These are phyloP conservation scores for Patellifolia procumbens DNA, from an alignment of 179 eudicot genomes.

Conservation along the genomic window DNA sequence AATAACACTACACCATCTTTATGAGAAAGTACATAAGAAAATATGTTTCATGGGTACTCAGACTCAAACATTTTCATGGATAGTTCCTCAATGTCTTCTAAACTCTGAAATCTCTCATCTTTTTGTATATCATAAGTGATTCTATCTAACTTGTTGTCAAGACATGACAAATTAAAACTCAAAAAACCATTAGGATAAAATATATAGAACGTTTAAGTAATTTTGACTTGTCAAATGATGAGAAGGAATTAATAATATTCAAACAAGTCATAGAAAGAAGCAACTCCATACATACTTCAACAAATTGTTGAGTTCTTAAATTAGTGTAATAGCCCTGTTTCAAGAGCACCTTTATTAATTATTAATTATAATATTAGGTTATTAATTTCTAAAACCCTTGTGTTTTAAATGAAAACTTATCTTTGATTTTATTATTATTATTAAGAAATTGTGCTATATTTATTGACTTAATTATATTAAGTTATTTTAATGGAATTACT, in stretches of 20 bases:
- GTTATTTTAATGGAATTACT: no score
- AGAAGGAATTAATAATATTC: neutral
- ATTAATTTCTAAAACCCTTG: no score
- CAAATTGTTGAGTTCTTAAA: neutral
- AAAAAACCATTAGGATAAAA: constrained; percentile 16
- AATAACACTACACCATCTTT: neutral
- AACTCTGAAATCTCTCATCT: neutral
- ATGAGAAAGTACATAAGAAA: neutral
- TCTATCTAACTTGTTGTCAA: neutral
- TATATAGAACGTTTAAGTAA: neutral
- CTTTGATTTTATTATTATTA: no score
- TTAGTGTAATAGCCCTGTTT: no score
- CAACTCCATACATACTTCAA: neutral
- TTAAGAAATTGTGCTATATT: no score
- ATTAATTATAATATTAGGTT: no score
- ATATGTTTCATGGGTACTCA: neutral
- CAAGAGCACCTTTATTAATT: no score
- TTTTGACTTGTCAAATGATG: neutral
- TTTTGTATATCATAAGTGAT: neutral
- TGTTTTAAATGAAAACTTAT: no score
- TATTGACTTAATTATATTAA: no score
- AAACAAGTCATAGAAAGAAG: neutral
- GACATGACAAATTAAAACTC: neutral
- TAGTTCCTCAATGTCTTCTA: neutral
- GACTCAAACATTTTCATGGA: neutral